phyloP scores from a whole-genome alignment of 1,284 basidiomycete genomes.

The Rhizoctonia solani region DNA sequence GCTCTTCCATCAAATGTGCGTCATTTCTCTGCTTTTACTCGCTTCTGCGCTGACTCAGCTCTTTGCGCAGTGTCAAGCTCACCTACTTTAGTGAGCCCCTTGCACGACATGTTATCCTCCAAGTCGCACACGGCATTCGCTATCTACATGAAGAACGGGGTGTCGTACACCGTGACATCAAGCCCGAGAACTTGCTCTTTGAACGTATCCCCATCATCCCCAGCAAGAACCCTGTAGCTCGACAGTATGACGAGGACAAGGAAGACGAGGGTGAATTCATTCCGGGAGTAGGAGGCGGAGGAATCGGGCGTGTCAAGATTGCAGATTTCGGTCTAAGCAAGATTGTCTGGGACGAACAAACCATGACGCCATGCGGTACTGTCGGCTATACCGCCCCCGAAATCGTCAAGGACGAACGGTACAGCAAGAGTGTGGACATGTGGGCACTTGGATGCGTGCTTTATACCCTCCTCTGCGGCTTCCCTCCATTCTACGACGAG shows the following conservation, averaged over 20 bases:
- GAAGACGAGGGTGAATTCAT: slow-evolving; percentile 98
- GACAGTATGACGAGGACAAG: slow-evolving; percentile 98
- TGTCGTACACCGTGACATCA: slow-evolving; percentile 97
- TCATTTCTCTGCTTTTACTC: slow-evolving; percentile 14
- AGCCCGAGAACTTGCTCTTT: slow-evolving; percentile 97
- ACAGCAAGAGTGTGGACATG: slow-evolving; percentile 99
- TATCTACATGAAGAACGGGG: slow-evolving; percentile 98
- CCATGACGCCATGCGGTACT: slow-evolving; percentile 98
- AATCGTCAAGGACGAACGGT: slow-evolving; percentile 99
- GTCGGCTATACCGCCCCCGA: slow-evolving; percentile 99
- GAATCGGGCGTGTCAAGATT: slow-evolving; percentile 97
- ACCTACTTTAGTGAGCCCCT: slow-evolving; percentile 98
- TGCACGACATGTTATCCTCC: slow-evolving; percentile 93
- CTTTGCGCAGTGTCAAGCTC: slow-evolving; percentile 71
- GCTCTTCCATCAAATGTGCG: slow-evolving; percentile 92
- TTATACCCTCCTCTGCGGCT: slow-evolving; percentile 98
- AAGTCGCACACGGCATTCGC: slow-evolving; percentile 94
- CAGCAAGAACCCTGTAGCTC: slow-evolving; percentile 72
- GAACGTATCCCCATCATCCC: slow-evolving; percentile 92
- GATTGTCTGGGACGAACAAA: slow-evolving; percentile 98
- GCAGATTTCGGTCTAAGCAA: slow-evolving; percentile 99
- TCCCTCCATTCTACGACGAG: slow-evolving; percentile 99
- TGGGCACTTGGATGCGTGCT: slow-evolving; percentile 99
- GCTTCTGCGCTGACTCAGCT: slow-evolving; percentile 16
- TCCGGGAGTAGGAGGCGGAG: slow-evolving; percentile 90